A percentile compares a stretch with the other conserved stretches of the same genome.
Evolutionary conservation across 2,329 filamentous ascomycete genomes (phyloP).

Genomic region (Hymenoscyphus salicellus): DNA sequence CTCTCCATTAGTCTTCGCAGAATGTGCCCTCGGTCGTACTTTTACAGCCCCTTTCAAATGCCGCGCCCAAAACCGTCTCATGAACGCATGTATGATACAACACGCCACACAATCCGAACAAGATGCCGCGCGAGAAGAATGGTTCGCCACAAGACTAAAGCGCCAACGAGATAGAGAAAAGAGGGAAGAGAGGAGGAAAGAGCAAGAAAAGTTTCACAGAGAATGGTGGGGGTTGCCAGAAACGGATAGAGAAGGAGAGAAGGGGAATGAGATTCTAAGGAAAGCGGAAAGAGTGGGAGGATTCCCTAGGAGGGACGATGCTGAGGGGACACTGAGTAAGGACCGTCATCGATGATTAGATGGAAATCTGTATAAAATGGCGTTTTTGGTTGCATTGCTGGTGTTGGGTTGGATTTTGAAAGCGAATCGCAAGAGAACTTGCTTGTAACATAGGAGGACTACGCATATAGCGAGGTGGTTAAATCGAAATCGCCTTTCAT

Average conservation of each 20-base stretch:
- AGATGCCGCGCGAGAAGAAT: conserved; percentile 87
- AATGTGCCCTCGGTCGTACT: conserved; percentile 82
- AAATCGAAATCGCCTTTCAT: background rate
- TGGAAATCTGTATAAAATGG: conserved; percentile 6
- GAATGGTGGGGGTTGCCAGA: conserved; percentile 66
- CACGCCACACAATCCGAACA: conserved; percentile 82
- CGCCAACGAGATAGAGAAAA: conserved; percentile 65
- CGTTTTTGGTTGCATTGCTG: conserved; percentile 14
- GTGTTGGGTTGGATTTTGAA: conserved; percentile 6
- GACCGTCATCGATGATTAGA: conserved; percentile 35
- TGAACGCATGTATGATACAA: conserved; percentile 91
- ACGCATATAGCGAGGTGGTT: background rate
- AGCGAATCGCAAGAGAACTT: background rate
- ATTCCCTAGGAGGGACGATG: conserved; percentile 42
- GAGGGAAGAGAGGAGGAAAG: conserved; percentile 56
- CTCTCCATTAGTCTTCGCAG: conserved; percentile 70
- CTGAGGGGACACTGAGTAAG: conserved; percentile 36
- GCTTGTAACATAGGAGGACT: conserved; percentile 1
- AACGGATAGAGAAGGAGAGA: conserved; percentile 55
- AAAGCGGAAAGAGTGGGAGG: conserved; percentile 56
- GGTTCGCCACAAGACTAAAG: conserved; percentile 77
- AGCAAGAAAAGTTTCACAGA: conserved; percentile 62
- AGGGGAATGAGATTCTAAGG: conserved; percentile 52
- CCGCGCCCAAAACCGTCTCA: conserved; percentile 71
- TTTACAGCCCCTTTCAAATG: conserved; percentile 86